A percentile compares a stretch with the other conserved stretches of the same genome.
Conservation (phyloP, 495 filamentous ascomycete species). For the Xylaria cubensis region DNA sequence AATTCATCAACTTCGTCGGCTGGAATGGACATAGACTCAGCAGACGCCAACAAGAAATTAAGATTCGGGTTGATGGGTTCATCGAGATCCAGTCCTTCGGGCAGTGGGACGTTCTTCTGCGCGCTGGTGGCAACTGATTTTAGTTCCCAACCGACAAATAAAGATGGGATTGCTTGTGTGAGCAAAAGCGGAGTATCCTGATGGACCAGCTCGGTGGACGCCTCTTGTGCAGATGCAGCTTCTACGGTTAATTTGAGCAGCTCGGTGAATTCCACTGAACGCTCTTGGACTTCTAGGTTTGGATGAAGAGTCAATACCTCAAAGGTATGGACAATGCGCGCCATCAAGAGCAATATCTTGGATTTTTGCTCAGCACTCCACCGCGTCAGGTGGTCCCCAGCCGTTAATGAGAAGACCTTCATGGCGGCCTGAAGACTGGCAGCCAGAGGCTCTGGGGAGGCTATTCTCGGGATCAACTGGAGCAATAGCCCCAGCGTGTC, state of each 20-base stretch:
- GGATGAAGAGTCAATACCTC: constrained; percentile 81
- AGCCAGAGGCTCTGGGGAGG: constrained; percentile 64
- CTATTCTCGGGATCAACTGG: constrained; percentile 66
- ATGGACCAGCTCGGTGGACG: constrained; percentile 58
- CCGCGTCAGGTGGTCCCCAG: constrained; percentile 56
- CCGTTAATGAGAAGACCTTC: constrained; percentile 78
- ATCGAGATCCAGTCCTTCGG: constrained; percentile 74
- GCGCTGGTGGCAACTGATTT: constrained; percentile 87
- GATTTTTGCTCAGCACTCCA: constrained; percentile 74
- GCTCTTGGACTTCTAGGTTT: constrained; percentile 92
- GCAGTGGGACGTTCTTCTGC: constrained; percentile 85
- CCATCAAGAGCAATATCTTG: constrained; percentile 74
- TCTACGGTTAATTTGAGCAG: constrained; percentile 84
- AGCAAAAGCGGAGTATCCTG: constrained; percentile 79
- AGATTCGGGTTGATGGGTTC: constrained; percentile 82
- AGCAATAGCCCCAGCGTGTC: constrained; percentile 75
- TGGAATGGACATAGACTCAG: constrained; percentile 60
- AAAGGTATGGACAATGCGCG: constrained; percentile 78
- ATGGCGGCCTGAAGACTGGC: constrained; percentile 85
- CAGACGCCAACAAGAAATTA: constrained; percentile 63
- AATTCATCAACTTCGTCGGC: constrained; percentile 67
- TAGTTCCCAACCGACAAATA: constrained; percentile 85
- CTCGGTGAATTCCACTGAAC: constrained; percentile 90
- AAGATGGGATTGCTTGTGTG: constrained; percentile 82
- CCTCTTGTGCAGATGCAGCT: constrained; percentile 58